A percentile compares a stretch with the other conserved stretches of the same genome.
phyloP scores from a whole-genome alignment of 2,329 filamentous ascomycete species.

The Colletotrichum cuscutae region DNA sequence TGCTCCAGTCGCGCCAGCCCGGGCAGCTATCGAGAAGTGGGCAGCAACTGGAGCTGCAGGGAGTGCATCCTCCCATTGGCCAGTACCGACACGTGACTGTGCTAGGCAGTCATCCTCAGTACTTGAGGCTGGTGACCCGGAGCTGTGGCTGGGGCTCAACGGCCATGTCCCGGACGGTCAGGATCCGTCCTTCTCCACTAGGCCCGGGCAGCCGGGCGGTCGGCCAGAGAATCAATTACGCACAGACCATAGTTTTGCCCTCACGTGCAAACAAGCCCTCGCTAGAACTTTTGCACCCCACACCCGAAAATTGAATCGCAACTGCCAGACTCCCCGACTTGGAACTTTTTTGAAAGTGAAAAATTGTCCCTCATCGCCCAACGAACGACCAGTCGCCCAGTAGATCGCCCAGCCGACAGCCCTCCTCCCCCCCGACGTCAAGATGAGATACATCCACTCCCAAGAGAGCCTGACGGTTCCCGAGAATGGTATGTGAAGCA shows the following conservation, averaged over 20 bases:
- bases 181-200: not conserved
- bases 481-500: slow-evolving; percentile 85
- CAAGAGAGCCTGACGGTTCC: slow-evolving; percentile 95
- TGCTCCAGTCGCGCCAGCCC: slow-evolving; percentile 9
- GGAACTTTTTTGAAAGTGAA: slow-evolving; percentile 20
- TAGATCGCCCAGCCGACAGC: slow-evolving; percentile 35
- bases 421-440: slow-evolving; percentile 68
- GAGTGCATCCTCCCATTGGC: slow-evolving; percentile 2
- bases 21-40: slow-evolving; percentile 20
- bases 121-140: not conserved
- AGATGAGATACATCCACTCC: slow-evolving; percentile 99
- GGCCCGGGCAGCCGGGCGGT: not conserved
- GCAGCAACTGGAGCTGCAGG: slow-evolving; percentile 19
- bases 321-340: slow-evolving; percentile 33
- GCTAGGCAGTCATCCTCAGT: not conserved
- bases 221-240: not conserved
- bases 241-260: slow-evolving; percentile 18
- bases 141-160: not conserved
- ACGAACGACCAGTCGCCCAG: slow-evolving; percentile 33
- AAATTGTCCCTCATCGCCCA: slow-evolving; percentile 43
- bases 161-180: too few relatives aligned
- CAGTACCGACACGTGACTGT: slow-evolving; percentile 7
- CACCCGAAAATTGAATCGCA: slow-evolving; percentile 41
- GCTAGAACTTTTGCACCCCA: slow-evolving; percentile 55
- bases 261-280: slow-evolving; percentile 54